Evolutionary conservation across 2,329 filamentous ascomycete species (phyloP).

Genomic region (Bipolaris zeicola): DNA sequence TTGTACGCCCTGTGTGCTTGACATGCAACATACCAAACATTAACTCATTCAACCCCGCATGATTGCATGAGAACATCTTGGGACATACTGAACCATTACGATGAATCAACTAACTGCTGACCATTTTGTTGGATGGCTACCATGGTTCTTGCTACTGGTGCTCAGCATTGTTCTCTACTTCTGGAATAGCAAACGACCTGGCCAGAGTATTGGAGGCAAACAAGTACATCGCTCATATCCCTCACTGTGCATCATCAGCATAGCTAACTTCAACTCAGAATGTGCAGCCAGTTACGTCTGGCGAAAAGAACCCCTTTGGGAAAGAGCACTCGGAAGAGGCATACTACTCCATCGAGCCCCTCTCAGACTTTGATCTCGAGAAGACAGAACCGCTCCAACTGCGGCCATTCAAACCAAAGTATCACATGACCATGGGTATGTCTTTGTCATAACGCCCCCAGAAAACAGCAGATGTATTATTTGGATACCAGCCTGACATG

Average conservation of each 20-base stretch:
- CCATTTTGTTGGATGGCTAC: not conserved
- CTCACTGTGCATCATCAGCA: not conserved
- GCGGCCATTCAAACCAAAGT: slow-evolving; percentile 65
- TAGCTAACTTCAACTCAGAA: not conserved
- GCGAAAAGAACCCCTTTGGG: not conserved
- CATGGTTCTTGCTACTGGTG: not conserved
- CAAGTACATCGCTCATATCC: not conserved
- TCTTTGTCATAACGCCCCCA: slow-evolving; percentile 17
- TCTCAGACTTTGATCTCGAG: slow-evolving; percentile 58
- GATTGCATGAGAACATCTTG: not conserved
- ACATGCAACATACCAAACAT: not conserved
- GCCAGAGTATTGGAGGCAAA: not conserved
- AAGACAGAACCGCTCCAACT: slow-evolving; percentile 59
- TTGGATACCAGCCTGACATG: not conserved
- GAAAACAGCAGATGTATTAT: not conserved
- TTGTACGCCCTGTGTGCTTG: not conserved
- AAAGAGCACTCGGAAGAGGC: slow-evolving; percentile 28
- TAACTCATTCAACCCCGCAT: not conserved
- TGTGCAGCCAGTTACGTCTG: not conserved
- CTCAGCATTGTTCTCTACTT: not conserved
- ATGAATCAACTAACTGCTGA: not conserved
- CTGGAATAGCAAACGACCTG: not conserved
- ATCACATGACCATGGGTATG: slow-evolving; percentile 67
- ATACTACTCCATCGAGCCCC: slow-evolving; percentile 53
- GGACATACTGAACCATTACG: not conserved